These are phyloP conservation scores for Clarkia xantiana DNA, from an alignment of 345 rosid species.

Conservation along the genomic window DNA sequence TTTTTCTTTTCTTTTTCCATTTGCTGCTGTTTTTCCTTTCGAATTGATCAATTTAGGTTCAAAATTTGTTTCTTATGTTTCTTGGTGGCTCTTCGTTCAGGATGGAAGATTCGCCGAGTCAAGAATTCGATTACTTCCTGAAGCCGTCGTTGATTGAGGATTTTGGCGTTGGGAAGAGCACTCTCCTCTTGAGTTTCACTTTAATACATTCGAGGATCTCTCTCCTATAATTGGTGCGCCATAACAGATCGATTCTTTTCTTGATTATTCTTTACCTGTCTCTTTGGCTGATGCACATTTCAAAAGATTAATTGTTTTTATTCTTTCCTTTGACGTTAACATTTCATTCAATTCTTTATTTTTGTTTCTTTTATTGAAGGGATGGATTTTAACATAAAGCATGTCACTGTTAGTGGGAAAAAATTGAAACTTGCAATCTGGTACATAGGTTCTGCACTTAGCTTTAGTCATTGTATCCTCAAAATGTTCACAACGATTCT, in stretches of 20 bases:
- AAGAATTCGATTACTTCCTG: conserved; percentile 33
- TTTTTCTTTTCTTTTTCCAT: too few species aligned
- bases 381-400: conserved; percentile 7
- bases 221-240: conserved; percentile 48
- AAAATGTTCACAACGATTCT: too few species aligned
- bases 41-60: too few species aligned
- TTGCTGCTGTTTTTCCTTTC: too few species aligned
- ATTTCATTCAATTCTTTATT: background rate
- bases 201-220: conserved; percentile 45
- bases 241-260: background rate
- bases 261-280: background rate
- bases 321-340: too few species aligned
- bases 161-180: conserved; percentile 69
- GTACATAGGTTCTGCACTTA: conserved; percentile 7
- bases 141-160: conserved; percentile 53
- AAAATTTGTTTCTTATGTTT: too few species aligned
- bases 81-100: too few species aligned
- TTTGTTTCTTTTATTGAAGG: conserved; percentile 4
- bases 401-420: conserved; percentile 7
- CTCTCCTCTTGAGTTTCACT: conserved; percentile 53
- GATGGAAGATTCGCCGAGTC: too few species aligned
- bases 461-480: too few species aligned
- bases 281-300: background rate
- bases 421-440: conserved; percentile 8
- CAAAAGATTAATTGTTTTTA: too few species aligned